Conservation (phyloP, 2,329 filamentous ascomycete species). For the Aspergillus calidoustus region DNA sequence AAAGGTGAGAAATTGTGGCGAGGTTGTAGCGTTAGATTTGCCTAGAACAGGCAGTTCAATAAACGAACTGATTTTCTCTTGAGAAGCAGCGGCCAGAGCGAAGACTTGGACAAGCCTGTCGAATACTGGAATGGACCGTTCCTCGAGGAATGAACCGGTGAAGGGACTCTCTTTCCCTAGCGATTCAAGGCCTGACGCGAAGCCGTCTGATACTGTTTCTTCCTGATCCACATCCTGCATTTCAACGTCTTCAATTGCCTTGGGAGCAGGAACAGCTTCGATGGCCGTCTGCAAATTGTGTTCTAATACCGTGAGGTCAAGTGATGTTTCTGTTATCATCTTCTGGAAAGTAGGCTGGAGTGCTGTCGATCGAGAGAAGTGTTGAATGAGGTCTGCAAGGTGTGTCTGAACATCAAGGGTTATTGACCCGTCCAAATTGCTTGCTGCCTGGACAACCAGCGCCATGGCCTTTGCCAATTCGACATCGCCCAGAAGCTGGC, state of each 20-base stretch:
- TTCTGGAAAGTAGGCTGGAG: conserved; percentile 67
- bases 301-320: conserved; percentile 76
- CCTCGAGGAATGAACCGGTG: conserved; percentile 44
- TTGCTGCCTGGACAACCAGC: conserved; percentile 39
- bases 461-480: conserved; percentile 37
- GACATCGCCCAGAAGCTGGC: conserved; percentile 35
- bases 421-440: conserved; percentile 45
- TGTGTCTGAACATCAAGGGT: conserved; percentile 60
- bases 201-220: conserved; percentile 32
- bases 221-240: conserved; percentile 51
- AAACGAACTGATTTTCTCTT: conserved; percentile 40
- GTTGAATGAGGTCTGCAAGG: conserved; percentile 69
- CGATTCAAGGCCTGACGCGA: conserved; percentile 39
- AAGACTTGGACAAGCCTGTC: conserved; percentile 46
- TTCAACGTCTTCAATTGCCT: conserved; percentile 54
- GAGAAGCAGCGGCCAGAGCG: conserved; percentile 36
- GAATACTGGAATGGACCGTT: conserved; percentile 40
- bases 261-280: conserved; percentile 60
- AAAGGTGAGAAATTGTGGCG: conserved; percentile 74
- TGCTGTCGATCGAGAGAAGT: conserved; percentile 64
- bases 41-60: conserved; percentile 43
- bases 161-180: conserved; percentile 34
- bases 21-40: conserved; percentile 54
- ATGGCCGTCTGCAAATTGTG: conserved; percentile 74
- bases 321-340: conserved; percentile 68